Evolutionary conservation across 805 yeast genomes (phyloP).

Genomic region (Yarrowia sp.): DNA sequence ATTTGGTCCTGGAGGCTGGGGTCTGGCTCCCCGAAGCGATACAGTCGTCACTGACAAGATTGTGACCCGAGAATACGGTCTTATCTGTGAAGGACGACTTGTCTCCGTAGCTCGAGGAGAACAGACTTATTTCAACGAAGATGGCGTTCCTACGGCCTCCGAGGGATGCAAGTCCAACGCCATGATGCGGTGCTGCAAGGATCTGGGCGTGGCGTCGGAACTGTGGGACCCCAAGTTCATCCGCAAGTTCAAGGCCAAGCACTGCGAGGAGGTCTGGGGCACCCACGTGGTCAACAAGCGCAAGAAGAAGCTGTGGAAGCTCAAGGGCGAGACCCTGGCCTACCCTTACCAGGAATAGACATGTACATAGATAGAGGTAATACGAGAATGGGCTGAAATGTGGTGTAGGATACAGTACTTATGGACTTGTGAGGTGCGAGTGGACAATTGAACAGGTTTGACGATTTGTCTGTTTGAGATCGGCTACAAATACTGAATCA

Average conservation of each 20-base stretch:
- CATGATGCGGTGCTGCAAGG: constrained; percentile 97
- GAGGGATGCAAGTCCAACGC: constrained; percentile 98
- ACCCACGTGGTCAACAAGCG: constrained; percentile 82
- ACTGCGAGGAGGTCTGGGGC: constrained; percentile 83
- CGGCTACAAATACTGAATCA: too few species aligned
- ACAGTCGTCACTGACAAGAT: constrained; percentile 74
- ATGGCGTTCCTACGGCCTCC: constrained; percentile 90
- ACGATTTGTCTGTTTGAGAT: too few species aligned
- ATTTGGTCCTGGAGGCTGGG: constrained; percentile 99
- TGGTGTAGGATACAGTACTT: neutral
- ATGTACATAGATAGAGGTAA: neutral
- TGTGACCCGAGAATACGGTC: constrained; percentile 88
- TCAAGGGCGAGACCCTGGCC: constrained; percentile 80
- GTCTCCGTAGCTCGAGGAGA: constrained; percentile 96
- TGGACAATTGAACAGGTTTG: too few species aligned
- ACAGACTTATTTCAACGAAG: constrained; percentile 86
- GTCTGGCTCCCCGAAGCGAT: constrained; percentile 90
- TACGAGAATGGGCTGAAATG: too few species aligned
- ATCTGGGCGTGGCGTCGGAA: constrained; percentile 94
- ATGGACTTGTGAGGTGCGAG: too few species aligned
- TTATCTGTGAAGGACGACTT: constrained; percentile 84
- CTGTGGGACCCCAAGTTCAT: constrained; percentile 97
- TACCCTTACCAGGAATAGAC: constrained; percentile 69
- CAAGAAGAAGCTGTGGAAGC: constrained; percentile 85
- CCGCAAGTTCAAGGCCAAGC: constrained; percentile 63